Evolutionary conservation across 1,139 yeast genomes (phyloP), one percentile per base, ranked within the genome.

Genomic region (Candida mesenterica): DNA sequence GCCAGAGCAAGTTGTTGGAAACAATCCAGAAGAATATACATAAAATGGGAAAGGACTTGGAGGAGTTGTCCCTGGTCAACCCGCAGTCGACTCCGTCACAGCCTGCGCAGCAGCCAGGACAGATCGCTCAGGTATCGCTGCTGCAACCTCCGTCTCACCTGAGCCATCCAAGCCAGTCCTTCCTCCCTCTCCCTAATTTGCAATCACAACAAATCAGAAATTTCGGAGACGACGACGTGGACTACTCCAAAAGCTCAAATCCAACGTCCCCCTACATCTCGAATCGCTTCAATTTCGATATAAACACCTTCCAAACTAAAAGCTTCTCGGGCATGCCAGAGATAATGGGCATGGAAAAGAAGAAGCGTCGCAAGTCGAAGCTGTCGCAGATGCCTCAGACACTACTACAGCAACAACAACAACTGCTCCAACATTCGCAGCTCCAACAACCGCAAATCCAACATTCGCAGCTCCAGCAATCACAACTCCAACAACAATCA

Each of bases 41-140:
- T 20, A 50, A 48, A 32, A 40, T 58, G 24, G 51, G 56, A 15
- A 57, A 55, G 34, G 61, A 57, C 26, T 53, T 57, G 25, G 59
- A 57, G 31, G 58, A 50, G 20, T 33, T 44, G 12, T 33, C 47
- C 10, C 35, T 35, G 32, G 30, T 27, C 31, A 20, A 24, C 14
- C 17, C 13, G 14, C 18, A 4, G 20, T 24, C 34, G n/a, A 26
- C 32, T 7, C 15, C 28, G n/a, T 28, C 30, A 10, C 24, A 34
- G 7, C 13, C 12, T 29, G 4, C 9, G 12, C 15, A 14, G 33
- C 4, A 14, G 26, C 14, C 27, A 26, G n/a, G n/a, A n/a, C n/a
- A n/a, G n/a, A n/a, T n/a, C n/a, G n/a, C 22, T 19, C 22, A 6
- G 15, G 16, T 15, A 4, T 16, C 15, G 15, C 39, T 31, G 18